Percentiles rank a stretch among this genome's conserved stretches.
Evolutionary conservation across 202 grass and related monocot species (phyloP).

Genomic region (Eragrostis tef): DNA sequence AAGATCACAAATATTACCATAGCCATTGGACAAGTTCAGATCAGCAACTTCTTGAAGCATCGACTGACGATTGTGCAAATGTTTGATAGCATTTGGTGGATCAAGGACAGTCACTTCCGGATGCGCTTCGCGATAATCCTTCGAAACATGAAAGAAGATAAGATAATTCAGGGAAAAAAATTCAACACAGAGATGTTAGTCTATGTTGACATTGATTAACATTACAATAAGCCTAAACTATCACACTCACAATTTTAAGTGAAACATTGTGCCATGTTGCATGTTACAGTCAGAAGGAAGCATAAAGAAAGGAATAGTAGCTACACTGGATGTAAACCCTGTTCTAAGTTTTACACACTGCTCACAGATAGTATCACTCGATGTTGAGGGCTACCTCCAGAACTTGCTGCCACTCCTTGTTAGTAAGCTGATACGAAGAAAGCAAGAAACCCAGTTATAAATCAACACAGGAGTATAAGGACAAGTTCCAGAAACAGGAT

Average conservation of each 20-base stretch:
- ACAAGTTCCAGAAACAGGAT: neutral
- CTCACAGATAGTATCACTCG: conserved; percentile 19
- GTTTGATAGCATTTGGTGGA: conserved; percentile 71
- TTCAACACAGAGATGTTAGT: neutral
- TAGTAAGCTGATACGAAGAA: conserved; percentile 50
- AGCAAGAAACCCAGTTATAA: conserved; percentile 6
- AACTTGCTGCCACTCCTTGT: conserved; percentile 67
- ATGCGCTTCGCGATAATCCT: conserved; percentile 77
- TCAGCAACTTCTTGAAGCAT: conserved; percentile 87
- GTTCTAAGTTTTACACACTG: neutral
- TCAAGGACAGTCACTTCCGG: conserved; percentile 84
- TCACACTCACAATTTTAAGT: neutral
- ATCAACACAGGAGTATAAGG: neutral
- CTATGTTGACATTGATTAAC: neutral
- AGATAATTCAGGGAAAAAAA: neutral
- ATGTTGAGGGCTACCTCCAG: conserved; percentile 60
- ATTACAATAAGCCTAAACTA: conserved; percentile 14
- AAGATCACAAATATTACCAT: conserved; percentile 53
- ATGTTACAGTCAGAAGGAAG: conserved; percentile 1
- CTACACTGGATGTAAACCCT: neutral
- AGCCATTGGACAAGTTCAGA: conserved; percentile 67
- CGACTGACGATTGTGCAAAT: conserved; percentile 73
- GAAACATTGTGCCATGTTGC: neutral
- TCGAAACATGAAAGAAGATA: conserved; percentile 36
- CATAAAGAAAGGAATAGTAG: no score